Percentiles rank a stretch among this genome's conserved stretches.
Conservation (phyloP, 2,329 filamentous ascomycete genomes). For the Aureobasidium sp. region DNA sequence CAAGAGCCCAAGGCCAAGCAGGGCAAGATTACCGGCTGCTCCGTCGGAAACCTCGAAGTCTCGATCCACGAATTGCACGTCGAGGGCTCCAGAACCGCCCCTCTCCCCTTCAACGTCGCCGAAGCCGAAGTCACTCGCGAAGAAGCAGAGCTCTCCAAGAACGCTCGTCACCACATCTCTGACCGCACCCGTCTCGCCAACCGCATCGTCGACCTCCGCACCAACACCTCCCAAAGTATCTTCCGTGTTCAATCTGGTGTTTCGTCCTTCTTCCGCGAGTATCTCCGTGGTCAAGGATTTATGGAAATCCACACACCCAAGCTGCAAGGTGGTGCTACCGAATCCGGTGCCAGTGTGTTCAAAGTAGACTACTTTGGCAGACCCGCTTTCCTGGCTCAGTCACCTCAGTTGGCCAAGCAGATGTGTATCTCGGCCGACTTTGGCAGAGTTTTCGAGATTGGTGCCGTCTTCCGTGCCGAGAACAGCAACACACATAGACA, state of each 20-base stretch:
- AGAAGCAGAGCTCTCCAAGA: constrained; percentile 48
- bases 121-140: constrained; percentile 56
- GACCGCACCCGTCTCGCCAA: constrained; percentile 65
- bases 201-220: constrained; percentile 74
- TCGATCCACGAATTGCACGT: constrained; percentile 58
- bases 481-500: constrained; percentile 94
- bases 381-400: constrained; percentile 80
- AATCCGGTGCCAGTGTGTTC: constrained; percentile 87
- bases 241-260: constrained; percentile 80
- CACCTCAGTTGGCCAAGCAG: constrained; percentile 85
- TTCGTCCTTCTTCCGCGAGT: constrained; percentile 67
- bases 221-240: constrained; percentile 76
- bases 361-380: constrained; percentile 85
- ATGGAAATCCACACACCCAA: constrained; percentile 94
- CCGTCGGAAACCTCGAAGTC: constrained; percentile 68
- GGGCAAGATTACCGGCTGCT: constrained; percentile 64
- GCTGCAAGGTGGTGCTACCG: constrained; percentile 79
- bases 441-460: constrained; percentile 79
- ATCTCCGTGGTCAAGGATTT: constrained; percentile 67
- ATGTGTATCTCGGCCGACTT: constrained; percentile 88
- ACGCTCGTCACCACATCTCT: constrained; percentile 52
- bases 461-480: constrained; percentile 84
- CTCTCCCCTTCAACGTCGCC: constrained; percentile 60
- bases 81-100: constrained; percentile 51
- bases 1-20: constrained; percentile 58